Conservation (phyloP, 257 asterid species). For the Plantago elongata region DNA sequence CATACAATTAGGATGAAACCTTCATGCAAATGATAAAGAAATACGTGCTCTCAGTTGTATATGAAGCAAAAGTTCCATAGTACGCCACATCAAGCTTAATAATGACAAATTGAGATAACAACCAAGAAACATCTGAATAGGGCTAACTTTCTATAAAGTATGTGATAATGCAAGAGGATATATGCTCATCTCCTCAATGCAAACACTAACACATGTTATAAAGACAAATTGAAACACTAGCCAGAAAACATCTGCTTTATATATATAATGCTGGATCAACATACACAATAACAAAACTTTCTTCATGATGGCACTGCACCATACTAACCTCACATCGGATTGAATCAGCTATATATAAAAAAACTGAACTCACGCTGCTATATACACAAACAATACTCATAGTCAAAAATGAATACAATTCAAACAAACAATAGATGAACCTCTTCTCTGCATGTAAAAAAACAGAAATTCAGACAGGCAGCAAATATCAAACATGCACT, state of each 20-base stretch:
- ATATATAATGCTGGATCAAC: not conserved
- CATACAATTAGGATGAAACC: constrained; percentile 93
- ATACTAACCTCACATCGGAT: constrained; percentile 3
- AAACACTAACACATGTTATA: not conserved
- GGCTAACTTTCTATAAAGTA: too few relatives aligned
- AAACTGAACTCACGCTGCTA: not conserved
- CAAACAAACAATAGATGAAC: too few relatives aligned
- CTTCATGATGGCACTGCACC: not conserved
- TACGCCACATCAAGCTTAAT: constrained; percentile 7
- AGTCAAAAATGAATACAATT: too few relatives aligned
- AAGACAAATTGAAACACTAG: too few relatives aligned
- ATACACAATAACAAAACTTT: not conserved
- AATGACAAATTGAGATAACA: not conserved
- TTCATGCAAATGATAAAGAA: constrained; percentile 26
- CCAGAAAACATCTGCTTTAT: too few relatives aligned
- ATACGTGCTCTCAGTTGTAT: constrained; percentile 2
- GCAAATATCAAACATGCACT: too few relatives aligned
- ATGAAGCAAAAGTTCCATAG: not conserved
- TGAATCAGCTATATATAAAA: not conserved
- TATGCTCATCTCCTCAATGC: not conserved
- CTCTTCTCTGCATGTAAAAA: too few relatives aligned
- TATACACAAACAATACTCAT: not conserved
- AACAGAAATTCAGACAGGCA: too few relatives aligned
- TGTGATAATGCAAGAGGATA: not conserved
- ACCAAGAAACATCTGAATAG: not conserved